Evolutionary conservation across 148 eudicot species (phyloP), one percentile per base, ranked within the genome.

Genomic region (Camellia granthamiana): DNA sequence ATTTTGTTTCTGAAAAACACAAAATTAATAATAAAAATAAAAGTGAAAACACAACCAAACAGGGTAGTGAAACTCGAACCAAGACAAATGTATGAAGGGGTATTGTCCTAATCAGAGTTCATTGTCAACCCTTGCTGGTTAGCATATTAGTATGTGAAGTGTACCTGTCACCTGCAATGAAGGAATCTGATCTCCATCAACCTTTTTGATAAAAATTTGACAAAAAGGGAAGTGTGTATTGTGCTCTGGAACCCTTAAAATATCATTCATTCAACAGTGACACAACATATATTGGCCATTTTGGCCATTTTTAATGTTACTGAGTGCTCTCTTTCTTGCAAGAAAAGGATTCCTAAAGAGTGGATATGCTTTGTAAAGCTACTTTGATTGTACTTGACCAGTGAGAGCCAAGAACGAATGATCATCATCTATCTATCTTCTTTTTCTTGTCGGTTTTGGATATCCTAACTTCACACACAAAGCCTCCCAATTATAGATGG

Each of bases 341-440:
- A 76, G 75, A 58, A 76, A 86, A 78, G 88, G 86, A 86, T 86
- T 84, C 88, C 72, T 44, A 23, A 8, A 49, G 79, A 41, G 67
- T 81, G 84, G 64, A 83, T 78, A 83, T 86, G 82, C 82, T 62
- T 73, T 60, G 8, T 47, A 82, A 85, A 82, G 78, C 76, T 61
- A 83, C 80, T 76, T 79, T 62, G 5, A n/a, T 42, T 38, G 59
- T 76, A 43, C 62, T 30, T 79, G 85, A 80, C 83, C 69, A 75
- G 13, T 74, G 46, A 78, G 81, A 30, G 38, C 47, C 77, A 77
- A 30, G 65, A 23, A 65, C 64, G 58, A 55, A 12, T 47, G 43
- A 9, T 47, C 64, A 23, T 47, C 54, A 8, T 62, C 16, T 62
- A 3, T 82, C 18, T n/a, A 46, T 70, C 59, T 56, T 41, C 61